phyloP scores from a whole-genome alignment of 2,329 filamentous ascomycete species.

The Geosmithia putterillii region DNA sequence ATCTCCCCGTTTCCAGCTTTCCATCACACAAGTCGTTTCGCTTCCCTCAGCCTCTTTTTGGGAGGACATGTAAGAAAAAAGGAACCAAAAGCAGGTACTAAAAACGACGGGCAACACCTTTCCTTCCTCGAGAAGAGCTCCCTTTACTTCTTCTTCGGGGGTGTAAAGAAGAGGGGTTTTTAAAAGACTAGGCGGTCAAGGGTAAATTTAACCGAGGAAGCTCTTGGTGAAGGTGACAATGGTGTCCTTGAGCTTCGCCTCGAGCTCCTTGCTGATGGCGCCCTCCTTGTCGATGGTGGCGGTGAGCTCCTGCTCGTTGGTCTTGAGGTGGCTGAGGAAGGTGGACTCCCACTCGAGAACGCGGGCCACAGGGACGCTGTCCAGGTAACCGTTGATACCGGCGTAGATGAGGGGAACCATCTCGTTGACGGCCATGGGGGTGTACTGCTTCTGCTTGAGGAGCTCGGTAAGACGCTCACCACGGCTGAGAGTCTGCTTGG shows the following conservation, averaged over 20 bases:
- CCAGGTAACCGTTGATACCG: conserved; percentile 95
- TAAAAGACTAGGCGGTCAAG: conserved; percentile 10
- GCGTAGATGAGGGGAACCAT: conserved; percentile 99
- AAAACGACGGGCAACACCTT: conserved; percentile 36
- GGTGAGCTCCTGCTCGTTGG: conserved; percentile 76
- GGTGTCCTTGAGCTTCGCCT: conserved; percentile 69
- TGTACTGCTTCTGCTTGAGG: conserved; percentile 99
- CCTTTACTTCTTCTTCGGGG: conserved; percentile 12
- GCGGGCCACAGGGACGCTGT: conserved; percentile 79
- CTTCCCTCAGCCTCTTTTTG: conserved; percentile 26
- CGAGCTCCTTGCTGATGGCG: conserved; percentile 86
- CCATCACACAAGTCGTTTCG: conserved; percentile 23
- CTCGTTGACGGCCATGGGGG: conserved; percentile 96
- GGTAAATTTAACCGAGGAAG: conserved; percentile 50
- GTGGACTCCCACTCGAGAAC: conserved; percentile 89
- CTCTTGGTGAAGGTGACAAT: conserved; percentile 81
- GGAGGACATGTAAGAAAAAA: conserved; percentile 9
- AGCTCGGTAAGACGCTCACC: conserved; percentile 98
- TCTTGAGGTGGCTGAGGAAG: conserved; percentile 85
- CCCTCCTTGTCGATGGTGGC: conserved; percentile 91
- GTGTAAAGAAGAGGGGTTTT: not conserved
- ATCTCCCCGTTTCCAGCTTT: conserved; percentile 28
- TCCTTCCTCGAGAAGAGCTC: conserved; percentile 11
- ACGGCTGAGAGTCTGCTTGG: conserved; percentile 96
- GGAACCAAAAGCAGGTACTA: conserved; percentile 27